Conservation (phyloP, 2,329 filamentous ascomycete species). For the Fonsecaea erecta region DNA sequence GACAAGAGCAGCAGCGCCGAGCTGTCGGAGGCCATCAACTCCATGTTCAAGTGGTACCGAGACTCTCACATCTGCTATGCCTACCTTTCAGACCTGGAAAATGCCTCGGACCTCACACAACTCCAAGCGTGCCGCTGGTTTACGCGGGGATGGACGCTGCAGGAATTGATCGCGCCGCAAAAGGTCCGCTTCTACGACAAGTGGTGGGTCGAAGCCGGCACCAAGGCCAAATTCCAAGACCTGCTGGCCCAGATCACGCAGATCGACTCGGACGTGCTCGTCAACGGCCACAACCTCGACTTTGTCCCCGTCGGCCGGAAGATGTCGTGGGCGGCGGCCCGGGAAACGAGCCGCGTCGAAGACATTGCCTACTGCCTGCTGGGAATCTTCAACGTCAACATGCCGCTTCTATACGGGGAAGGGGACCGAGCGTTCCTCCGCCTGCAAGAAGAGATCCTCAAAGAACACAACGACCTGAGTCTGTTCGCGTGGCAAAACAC, state of each 20-base stretch:
- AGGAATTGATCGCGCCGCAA: constrained; percentile 30
- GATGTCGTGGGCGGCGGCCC: constrained; percentile 18
- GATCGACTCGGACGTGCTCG: neutral
- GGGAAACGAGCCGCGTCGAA: constrained; percentile 44
- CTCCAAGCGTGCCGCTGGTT: constrained; percentile 26
- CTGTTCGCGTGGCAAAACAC: constrained; percentile 31
- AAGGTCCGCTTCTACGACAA: constrained; percentile 29
- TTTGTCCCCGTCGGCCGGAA: neutral
- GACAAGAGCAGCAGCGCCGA: constrained; percentile 36
- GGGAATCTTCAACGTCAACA: constrained; percentile 52
- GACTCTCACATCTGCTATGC: constrained; percentile 30
- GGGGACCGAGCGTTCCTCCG: constrained; percentile 36
- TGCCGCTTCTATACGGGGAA: constrained; percentile 52
- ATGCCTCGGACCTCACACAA: neutral
- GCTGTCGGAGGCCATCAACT: constrained; percentile 33
- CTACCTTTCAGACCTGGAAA: constrained; percentile 26
- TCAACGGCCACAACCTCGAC: neutral
- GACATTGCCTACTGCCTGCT: constrained; percentile 53
- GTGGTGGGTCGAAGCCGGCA: constrained; percentile 8
- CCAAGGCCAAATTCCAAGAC: neutral
- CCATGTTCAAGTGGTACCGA: constrained; percentile 29
- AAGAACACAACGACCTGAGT: constrained; percentile 24
- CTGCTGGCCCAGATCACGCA: neutral
- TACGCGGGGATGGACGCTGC: constrained; percentile 33
- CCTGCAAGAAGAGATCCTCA: constrained; percentile 35